phyloP scores from a whole-genome alignment of 1,284 basidiomycete species.

The Quambalaria eucalypti region DNA sequence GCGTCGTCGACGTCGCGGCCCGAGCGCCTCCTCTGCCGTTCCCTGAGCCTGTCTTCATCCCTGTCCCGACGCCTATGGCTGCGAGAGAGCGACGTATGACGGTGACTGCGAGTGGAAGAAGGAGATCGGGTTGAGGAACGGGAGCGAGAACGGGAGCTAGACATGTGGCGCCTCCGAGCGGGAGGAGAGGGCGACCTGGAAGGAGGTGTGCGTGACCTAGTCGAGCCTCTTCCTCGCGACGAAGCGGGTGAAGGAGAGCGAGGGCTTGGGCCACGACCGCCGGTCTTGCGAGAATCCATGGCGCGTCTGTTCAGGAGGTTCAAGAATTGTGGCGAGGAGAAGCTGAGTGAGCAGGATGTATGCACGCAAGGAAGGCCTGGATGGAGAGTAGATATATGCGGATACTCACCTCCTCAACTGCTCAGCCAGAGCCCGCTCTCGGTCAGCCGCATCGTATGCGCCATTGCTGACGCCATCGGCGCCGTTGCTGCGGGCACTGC shows the following conservation, averaged over 20 bases:
- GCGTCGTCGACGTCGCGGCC: slow-evolving; percentile 15
- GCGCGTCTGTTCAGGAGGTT: too few species aligned
- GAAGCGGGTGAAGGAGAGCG: not conserved
- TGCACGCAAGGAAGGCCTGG: not conserved
- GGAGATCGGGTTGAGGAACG: slow-evolving; percentile 13
- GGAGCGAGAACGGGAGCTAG: not conserved
- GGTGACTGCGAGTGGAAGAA: slow-evolving; percentile 11
- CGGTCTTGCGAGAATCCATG: too few species aligned
- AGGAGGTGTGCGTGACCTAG: not conserved
- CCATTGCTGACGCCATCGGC: too few species aligned
- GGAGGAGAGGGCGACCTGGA: not conserved
- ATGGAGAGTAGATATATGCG: not conserved
- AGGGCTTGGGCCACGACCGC: slow-evolving; percentile 1
- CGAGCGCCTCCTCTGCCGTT: slow-evolving; percentile 34
- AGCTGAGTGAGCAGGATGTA: not conserved
- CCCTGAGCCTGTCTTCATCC: slow-evolving; percentile 5
- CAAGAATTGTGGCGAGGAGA: slow-evolving; percentile 10
- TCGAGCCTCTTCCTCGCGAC: too few species aligned
- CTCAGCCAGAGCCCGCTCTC: slow-evolving; percentile 39
- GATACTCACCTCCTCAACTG: slow-evolving; percentile 32
- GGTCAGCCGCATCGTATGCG: slow-evolving; percentile 19
- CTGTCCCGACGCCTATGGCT: slow-evolving; percentile 13
- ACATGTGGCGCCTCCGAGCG: not conserved
- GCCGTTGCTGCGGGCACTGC: too few species aligned
- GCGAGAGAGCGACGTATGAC: slow-evolving; percentile 5